These are phyloP conservation scores for Stephania yunnanensis DNA, from an alignment of 164 flowering plant species.

Conservation along the genomic window DNA sequence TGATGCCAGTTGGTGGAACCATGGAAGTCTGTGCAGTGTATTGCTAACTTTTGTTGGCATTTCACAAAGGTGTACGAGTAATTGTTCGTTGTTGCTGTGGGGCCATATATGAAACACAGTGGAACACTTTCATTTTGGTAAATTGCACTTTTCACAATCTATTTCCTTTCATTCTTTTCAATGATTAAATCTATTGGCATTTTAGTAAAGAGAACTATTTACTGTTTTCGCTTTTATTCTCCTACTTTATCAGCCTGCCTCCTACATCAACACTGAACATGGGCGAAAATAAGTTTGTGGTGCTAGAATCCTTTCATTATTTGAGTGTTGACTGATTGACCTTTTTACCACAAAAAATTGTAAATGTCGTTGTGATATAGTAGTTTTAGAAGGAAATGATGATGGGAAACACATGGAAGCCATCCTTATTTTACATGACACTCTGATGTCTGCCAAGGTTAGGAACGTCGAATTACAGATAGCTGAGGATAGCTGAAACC, in stretches of 20 bases:
- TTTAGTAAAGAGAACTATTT: not conserved
- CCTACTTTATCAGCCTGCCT: not conserved
- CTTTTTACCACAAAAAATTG: not conserved
- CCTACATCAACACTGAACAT: not conserved
- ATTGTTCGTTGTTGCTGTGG: not conserved
- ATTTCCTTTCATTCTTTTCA: not conserved
- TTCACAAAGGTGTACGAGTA: not conserved
- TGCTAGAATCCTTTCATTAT: not conserved
- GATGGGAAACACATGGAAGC: not conserved
- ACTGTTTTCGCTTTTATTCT: not conserved
- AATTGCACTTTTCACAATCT: not conserved
- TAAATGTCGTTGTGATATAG: not conserved
- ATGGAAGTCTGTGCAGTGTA: not conserved
- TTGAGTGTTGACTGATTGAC: not conserved
- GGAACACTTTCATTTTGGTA: not conserved
- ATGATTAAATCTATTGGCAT: not conserved
- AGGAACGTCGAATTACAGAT: not conserved
- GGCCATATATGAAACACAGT: not conserved
- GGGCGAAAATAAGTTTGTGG: not conserved
- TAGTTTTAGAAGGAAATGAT: not conserved
- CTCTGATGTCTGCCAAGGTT: not conserved
- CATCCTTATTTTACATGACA: not conserved
- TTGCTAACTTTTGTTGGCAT: not conserved
- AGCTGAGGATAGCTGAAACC: not conserved
- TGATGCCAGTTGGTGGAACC: not conserved